Conservation (phyloP, 78 protist species). For the Monosiga brevicollis region DNA sequence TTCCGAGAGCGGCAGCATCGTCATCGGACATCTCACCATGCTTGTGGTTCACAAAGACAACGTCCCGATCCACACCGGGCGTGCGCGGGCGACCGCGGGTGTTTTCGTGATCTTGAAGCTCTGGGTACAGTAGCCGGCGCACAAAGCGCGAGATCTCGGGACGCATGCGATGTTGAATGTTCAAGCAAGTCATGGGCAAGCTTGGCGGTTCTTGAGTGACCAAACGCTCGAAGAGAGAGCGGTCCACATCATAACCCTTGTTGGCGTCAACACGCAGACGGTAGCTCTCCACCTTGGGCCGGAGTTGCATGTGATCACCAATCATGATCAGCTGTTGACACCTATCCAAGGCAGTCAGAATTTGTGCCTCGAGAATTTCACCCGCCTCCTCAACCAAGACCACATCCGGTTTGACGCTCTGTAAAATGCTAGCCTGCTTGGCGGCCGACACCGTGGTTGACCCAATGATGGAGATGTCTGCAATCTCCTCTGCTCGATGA, state of each 20-base stretch:
- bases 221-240: constrained; percentile 73
- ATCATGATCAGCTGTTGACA: constrained; percentile 61
- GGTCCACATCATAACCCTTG: constrained; percentile 19
- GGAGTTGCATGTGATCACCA: constrained; percentile 85
- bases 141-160: constrained; percentile 59
- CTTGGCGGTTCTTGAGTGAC: constrained; percentile 3
- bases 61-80: constrained; percentile 21
- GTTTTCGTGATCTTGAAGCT: constrained; percentile 5
- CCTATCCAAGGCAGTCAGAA: constrained; percentile 38
- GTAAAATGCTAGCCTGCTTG: constrained; percentile 12
- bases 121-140: constrained; percentile 28
- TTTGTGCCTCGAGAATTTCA: constrained; percentile 66
- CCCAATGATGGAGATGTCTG: constrained; percentile 4
- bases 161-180: constrained; percentile 70
- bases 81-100: neutral
- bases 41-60: constrained; percentile 46
- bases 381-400: constrained; percentile 48
- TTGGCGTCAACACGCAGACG: neutral
- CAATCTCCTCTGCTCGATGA: neutral
- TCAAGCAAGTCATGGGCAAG: constrained; percentile 14
- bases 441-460: constrained; percentile 33
- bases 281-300: constrained; percentile 47
- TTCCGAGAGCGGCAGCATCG: constrained; percentile 1
- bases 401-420: constrained; percentile 10
- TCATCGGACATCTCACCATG: constrained; percentile 22